Evolutionary conservation across 371 early-diverging fungal genomes (phyloP), one percentile per base, ranked within the genome.

Genomic region (Sporodiniella umbellata): DNA sequence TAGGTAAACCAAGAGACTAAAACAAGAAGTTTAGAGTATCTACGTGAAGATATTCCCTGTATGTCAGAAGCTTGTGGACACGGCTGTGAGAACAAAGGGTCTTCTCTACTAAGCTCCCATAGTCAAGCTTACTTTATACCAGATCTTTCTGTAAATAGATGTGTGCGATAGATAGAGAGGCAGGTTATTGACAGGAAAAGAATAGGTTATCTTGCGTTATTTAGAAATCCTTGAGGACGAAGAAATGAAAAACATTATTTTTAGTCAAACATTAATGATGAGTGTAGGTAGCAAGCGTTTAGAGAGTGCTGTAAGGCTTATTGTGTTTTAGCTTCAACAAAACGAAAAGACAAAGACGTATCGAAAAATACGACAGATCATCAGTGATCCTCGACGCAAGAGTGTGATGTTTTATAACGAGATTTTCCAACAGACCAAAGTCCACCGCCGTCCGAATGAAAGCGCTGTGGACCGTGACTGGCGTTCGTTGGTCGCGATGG

Each of bases 401-500:
- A 78, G 81, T 6, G 63, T 83, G 4, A 70, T 88, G 19, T 88
- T 86, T 58, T 79, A 85, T 50, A 86, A 86, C 24, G 86, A 85
- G 48, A 65, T 83, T 5, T 86, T 80, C 47, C 60, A 66, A 8
- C 69, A 60, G 0, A 83, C 85, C 0, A 62, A 58, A 2, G 69
- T 71, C 2, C 18, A 60, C 11, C 72, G 83, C 1, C 35, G 65
- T 23, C 78, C 80, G 3, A 58, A 64, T 14, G 83, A 85, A 56
- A 49, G 76, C 10, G 39, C 67, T 11, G 57, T 54, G 1, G 58
- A 63, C 6, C 77, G 83, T 19, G 84, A 86, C 56, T 76, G 79
- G 79, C 69, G 80, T 18, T 84, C 86, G 0, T 63, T 83, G n/a
- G 64, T 73, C 43, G 64, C 58, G 10, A 55, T 77, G 15, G 86